phyloP scores from a whole-genome alignment of 1,284 basidiomycete genomes.

The Anthracocystis walkeri region DNA sequence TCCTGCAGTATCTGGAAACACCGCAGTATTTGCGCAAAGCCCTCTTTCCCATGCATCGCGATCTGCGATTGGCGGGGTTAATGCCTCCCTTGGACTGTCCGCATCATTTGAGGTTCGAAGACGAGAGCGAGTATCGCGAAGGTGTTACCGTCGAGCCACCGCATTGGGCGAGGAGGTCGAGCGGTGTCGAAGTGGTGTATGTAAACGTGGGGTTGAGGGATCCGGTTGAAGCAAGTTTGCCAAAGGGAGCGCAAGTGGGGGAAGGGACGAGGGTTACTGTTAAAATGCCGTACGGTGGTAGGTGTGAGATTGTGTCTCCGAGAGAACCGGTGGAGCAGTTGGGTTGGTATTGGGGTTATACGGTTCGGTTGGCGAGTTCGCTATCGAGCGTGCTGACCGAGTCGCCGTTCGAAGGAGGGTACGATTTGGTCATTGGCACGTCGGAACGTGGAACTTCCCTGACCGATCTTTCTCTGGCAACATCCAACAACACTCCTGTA shows the following conservation, averaged over 20 bases:
- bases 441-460: conserved; percentile 62
- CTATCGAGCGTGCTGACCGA: conserved; percentile 50
- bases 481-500: conserved; percentile 14
- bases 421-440: conserved; percentile 68
- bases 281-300: conserved; percentile 36
- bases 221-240: conserved; percentile 46
- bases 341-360: conserved; percentile 69
- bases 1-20: conserved; percentile 69
- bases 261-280: conserved; percentile 63
- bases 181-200: conserved; percentile 25
- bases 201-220: conserved; percentile 66
- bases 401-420: conserved; percentile 42
- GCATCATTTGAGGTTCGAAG: conserved; percentile 66
- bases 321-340: conserved; percentile 55
- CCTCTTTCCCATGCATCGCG: conserved; percentile 68
- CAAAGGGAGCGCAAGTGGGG: conserved; percentile 13
- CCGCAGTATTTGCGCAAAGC: conserved; percentile 69
- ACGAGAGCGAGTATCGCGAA: conserved; percentile 63
- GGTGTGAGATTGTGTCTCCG: conserved; percentile 58
- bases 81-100: conserved; percentile 69
- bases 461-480: conserved; percentile 32
- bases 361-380: conserved; percentile 54
- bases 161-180: conserved; percentile 34
- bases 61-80: conserved; percentile 66
- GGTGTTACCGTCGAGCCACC: conserved; percentile 58